Base-by-base conservation (phyloP, 2,329 filamentous ascomycete genomes). In the Metarhizium rileyi region DNA sequence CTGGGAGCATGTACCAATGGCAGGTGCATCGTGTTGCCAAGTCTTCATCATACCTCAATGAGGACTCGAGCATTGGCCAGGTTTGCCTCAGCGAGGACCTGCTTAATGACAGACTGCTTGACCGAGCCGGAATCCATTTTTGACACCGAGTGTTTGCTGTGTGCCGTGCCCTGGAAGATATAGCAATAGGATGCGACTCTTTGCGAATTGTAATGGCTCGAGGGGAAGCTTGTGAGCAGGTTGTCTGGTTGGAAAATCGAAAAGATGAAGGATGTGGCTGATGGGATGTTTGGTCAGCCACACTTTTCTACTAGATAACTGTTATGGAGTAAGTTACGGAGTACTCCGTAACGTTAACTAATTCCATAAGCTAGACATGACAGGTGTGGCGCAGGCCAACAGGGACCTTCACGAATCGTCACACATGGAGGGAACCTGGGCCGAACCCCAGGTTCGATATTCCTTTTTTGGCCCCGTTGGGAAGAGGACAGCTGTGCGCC, bases 11-110 rank as follows among this genome's bases (percentile, higher is more conserved):
- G 5, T 5, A 44, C 25, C 23, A 26, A 26, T 9, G 16, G 3
- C 41, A 26, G 33, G 25, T 35, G 27, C 44, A 16, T 25, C 38
- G 38, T 18, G 44, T 28, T 23, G 44, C 53, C 53, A 48, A 53
- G 6, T 33, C 12, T 41, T 18, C n/a, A 41, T 36, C 55, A 44
- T 58, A 86, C 85, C 68, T 84, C 77, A 60, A 90, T 86, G 59
- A 90, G 72, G 56, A 76, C 73, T 55, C 80, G 77, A 43, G 84
- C 84, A 60, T 90, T 90, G 60, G 72, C 74, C 57, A 86, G 72
- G 66, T 81, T 82, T 54, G 79, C 73, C 67, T 86, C 80, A 55
- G 76, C 66, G 63, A 78, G 76, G 55, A 86, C 71, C 66, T 85
- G 80, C 67, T 78, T 75, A 63, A 85, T 78, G 51, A 87, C 76